Conservation (phyloP, 2,329 filamentous ascomycete species). For the Grosmannia huntii region DNA sequence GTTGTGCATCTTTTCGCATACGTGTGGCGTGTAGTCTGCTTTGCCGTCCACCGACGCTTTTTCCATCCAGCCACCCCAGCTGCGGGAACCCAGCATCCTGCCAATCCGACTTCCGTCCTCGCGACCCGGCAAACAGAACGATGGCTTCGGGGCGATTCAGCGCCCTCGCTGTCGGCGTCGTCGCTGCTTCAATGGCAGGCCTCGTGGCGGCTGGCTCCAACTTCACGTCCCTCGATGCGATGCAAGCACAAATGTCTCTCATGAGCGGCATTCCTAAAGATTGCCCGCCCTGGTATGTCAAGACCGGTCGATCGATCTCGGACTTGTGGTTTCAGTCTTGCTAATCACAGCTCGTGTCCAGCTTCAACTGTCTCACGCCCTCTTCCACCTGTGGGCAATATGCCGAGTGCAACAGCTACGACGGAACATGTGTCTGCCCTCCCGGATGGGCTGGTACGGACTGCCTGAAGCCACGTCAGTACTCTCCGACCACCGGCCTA, state of each 20-base stretch:
- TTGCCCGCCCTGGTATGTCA: constrained; percentile 61
- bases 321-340: neutral
- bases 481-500: neutral
- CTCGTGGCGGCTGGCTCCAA: constrained; percentile 32
- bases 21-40: neutral
- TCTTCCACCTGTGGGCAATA: constrained; percentile 88
- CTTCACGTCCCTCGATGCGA: constrained; percentile 47
- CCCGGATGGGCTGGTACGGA: constrained; percentile 89
- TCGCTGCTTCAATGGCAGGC: constrained; percentile 24
- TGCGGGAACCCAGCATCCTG: neutral
- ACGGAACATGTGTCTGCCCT: constrained; percentile 86
- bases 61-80: neutral
- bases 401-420: constrained; percentile 75
- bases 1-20: neutral
- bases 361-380: constrained; percentile 96
- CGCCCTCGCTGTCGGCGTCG: constrained; percentile 25
- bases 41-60: no score
- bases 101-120: neutral
- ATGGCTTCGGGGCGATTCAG: constrained; percentile 11
- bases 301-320: neutral
- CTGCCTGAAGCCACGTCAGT: constrained; percentile 66
- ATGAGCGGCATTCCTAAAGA: constrained; percentile 56
- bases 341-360: constrained; percentile 21
- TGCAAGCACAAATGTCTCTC: constrained; percentile 54
- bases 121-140: neutral